Base-by-base conservation (phyloP, 2,329 filamentous ascomycete genomes). In the Pseudogymnoascus sp. region DNA sequence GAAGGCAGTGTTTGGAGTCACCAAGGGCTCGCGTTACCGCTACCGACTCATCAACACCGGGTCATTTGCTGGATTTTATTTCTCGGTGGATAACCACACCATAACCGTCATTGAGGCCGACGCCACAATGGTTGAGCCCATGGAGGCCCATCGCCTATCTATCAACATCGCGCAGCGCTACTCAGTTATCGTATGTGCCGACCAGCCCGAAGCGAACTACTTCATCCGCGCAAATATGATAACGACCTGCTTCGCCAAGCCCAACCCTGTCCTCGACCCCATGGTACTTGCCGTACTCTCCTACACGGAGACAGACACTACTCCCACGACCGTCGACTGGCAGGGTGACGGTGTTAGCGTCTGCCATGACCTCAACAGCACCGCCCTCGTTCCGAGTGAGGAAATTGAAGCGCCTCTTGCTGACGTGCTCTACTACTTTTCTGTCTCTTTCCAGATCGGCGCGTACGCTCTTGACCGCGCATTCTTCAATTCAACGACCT, bases 161-260 rank as follows among this genome's bases (percentile, higher is more conserved):
- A 75, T 91, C 20, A 80, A 85, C 6, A 86, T 87, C 1, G 87
- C 87, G 0, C 88, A 91, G 69, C 80, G 88, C 12, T 90, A 89
- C 67, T 76, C 0, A 70, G 72, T 4, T 71, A 79, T 14, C 75
- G 82, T 6, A 90, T 86, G 68, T 87, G 87, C 75, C 79, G 90
- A 64, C 78, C 86, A 20, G 84, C 85, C 0, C 77, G 79, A 50
- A 85, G 82, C 76, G 6, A 78, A 81, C 62, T 86, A 83, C 67
- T 86, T 86, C 67, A 78, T 80, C 6, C 77, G 82, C 53, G 76
- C 79, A 33, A 75, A 77, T 0, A 70, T 77, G 30, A 70, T 77
- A 65, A 67, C 77, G 70, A 63, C 72, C 72, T 71, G 75, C 68
- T 68, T 73, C 9, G 72, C 76, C 20, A 78, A 81, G 63, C 78